Percentiles rank a stretch among this genome's conserved stretches.
phyloP scores from a whole-genome alignment of 2,329 filamentous ascomycete species.

The Thelonectria blattea region DNA sequence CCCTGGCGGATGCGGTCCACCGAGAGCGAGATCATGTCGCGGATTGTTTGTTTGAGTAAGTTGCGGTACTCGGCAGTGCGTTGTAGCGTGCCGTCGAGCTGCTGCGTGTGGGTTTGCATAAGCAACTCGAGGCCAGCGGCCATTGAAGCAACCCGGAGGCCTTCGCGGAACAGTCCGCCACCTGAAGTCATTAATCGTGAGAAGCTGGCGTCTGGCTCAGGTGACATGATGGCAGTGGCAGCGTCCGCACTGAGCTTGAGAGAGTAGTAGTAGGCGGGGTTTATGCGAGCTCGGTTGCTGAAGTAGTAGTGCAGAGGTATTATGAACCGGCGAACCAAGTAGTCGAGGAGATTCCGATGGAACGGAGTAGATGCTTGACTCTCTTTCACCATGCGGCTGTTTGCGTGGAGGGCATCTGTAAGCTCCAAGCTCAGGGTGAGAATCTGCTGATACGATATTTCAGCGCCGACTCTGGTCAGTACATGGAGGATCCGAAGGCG shows the following conservation, averaged over 20 bases:
- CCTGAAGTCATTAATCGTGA: constrained; percentile 44
- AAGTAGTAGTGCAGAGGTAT: constrained; percentile 60
- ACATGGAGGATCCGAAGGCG: constrained; percentile 45
- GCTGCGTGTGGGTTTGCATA: constrained; percentile 38
- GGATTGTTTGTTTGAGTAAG: constrained; percentile 41
- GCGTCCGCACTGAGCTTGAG: constrained; percentile 54
- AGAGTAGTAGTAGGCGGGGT: constrained; percentile 57
- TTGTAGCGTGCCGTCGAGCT: constrained; percentile 39
- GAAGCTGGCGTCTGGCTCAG: constrained; percentile 46
- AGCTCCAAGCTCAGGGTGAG: constrained; percentile 45
- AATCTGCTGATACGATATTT: constrained; percentile 43
- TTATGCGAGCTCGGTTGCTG: constrained; percentile 46
- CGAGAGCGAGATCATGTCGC: constrained; percentile 37
- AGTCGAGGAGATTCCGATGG: constrained; percentile 57
- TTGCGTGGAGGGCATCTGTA: constrained; percentile 33
- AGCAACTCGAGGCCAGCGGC: constrained; percentile 48
- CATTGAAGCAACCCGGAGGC: constrained; percentile 40
- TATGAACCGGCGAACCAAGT: constrained; percentile 59
- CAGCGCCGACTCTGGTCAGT: constrained; percentile 43
- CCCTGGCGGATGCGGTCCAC: constrained; percentile 44
- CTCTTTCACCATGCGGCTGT: constrained; percentile 28
- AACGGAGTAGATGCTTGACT: constrained; percentile 41
- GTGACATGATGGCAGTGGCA: constrained; percentile 45
- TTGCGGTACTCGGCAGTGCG: constrained; percentile 37
- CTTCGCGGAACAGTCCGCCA: constrained; percentile 51